Evolutionary conservation across 352 stramenopile genomes (phyloP).

Genomic region (Phytophthora agathidicida): DNA sequence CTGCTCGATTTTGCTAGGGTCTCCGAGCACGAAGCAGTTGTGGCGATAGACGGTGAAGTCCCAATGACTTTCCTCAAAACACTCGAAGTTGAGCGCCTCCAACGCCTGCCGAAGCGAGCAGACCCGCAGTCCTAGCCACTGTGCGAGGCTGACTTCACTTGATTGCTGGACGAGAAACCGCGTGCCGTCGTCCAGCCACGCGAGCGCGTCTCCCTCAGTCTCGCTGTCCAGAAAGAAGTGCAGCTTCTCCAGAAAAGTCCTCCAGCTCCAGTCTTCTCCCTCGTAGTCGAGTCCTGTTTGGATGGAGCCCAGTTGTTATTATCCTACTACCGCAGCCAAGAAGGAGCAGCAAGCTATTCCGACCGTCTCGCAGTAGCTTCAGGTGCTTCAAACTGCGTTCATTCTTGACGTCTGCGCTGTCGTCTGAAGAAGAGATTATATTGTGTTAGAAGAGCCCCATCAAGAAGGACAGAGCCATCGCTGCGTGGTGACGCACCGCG

Average conservation of each 20-base stretch:
- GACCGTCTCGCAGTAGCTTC: constrained; percentile 24
- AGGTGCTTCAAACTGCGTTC: constrained; percentile 14
- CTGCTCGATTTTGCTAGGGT: constrained; percentile 19
- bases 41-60: constrained; percentile 26
- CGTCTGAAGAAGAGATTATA: background rate
- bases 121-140: constrained; percentile 18
- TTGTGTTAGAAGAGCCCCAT: background rate
- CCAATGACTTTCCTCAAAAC: constrained; percentile 14
- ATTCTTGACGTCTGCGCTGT: background rate
- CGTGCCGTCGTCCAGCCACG: constrained; percentile 23
- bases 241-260: constrained; percentile 24
- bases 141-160: constrained; percentile 13
- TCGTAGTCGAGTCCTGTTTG: constrained; percentile 4
- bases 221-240: constrained; percentile 26
- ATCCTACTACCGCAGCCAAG: too few relatives aligned
- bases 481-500: too few relatives aligned
- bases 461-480: too few relatives aligned
- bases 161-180: constrained; percentile 20
- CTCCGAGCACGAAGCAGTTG: constrained; percentile 24
- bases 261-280: constrained; percentile 19
- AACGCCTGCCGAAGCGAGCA: constrained; percentile 30
- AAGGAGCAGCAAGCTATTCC: background rate
- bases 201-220: constrained; percentile 11
- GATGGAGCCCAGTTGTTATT: background rate
- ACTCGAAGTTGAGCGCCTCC: constrained; percentile 30